Evolutionary conservation across 495 filamentous ascomycete genomes (phyloP), one percentile per base, ranked within the genome.

Genomic region (Lophiostoma macrostomum): DNA sequence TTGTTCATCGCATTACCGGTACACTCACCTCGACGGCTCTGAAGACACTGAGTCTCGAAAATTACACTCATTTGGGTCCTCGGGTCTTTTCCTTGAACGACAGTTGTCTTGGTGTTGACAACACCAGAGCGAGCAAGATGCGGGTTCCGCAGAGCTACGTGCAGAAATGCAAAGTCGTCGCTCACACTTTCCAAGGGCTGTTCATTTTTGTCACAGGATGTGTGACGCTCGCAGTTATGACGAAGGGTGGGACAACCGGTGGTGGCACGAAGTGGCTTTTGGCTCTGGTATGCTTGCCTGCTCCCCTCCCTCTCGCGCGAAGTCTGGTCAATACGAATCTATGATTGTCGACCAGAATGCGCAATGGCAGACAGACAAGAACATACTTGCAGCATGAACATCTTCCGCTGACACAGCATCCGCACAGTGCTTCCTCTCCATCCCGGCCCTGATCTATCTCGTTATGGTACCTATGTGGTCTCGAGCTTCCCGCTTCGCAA

Each of bases 401-500:
- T 32, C 29, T 7, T 22, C 4, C 10, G 37, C 50, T 53, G 50
- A 53, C 50, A 32, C 39, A 27, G 1, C 12, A 11, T 25, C 14
- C 50, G 19, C 55, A 53, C 53, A 96, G 91, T 93, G 87, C 71
- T 95, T 90, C 80, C 69, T 95, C 53, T 84, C 82, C 50, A 76
- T 90, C 47, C 90, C 90, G 4, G 87, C 82, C 20, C 79, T 93
- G 55, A 79, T 96, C 51, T 97, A 91, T 68, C 77, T 91, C 49
- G 79, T 81, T 42, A 86, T 90, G 73, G 81, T 89, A 4, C 90
- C 89, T 20, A 83, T 88, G 64, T 96, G 88, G 75, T 77, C 81
- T n/a, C 83, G 90, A 52, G 87, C 90, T 24, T 77, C 80, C 24
- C 83, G 81, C 61, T 80, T 90, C 56, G 87, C 87, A 37, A 83